These are phyloP conservation scores for Sphaerosporella brunnea DNA, from an alignment of 495 filamentous ascomycete species.

Conservation along the genomic window DNA sequence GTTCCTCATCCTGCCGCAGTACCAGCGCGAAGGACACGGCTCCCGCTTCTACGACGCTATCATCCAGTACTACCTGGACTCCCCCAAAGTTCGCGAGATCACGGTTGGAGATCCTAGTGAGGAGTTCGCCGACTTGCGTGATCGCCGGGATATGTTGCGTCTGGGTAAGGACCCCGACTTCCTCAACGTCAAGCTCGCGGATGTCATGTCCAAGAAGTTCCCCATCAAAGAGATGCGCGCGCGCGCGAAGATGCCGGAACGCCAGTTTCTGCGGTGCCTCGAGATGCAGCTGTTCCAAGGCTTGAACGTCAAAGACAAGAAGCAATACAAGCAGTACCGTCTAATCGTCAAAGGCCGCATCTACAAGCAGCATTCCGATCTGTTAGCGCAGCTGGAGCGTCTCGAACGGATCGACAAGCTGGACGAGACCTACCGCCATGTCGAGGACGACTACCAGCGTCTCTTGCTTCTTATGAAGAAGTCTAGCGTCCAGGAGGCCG, in stretches of 20 bases:
- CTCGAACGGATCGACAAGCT: conserved; percentile 63
- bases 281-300: conserved; percentile 2
- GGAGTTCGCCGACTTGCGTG: conserved; percentile 76
- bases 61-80: conserved; percentile 42
- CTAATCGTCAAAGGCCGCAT: conserved; percentile 54
- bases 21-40: conserved; percentile 63
- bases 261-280: conserved; percentile 49
- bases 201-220: conserved; percentile 25
- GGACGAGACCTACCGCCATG: conserved; percentile 52
- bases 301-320: conserved; percentile 32
- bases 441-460: conserved; percentile 67
- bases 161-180: conserved; percentile 41
- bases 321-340: conserved; percentile 27
- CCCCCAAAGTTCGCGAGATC: conserved; percentile 53
- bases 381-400: conserved; percentile 59
- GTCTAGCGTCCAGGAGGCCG: conserved; percentile 26
- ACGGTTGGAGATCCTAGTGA: conserved; percentile 95
- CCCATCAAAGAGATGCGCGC: conserved; percentile 31
- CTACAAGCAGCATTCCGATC: conserved; percentile 43
- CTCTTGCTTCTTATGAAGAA: conserved; percentile 39
- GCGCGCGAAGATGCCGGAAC: conserved; percentile 39
- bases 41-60: conserved; percentile 60
- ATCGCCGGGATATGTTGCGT: conserved; percentile 59
- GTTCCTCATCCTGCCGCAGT: conserved; percentile 81
- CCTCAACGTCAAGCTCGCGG: conserved; percentile 28